Base-by-base conservation (phyloP, 192 early-diverging fungal genomes). In the Pilaira anomala region DNA sequence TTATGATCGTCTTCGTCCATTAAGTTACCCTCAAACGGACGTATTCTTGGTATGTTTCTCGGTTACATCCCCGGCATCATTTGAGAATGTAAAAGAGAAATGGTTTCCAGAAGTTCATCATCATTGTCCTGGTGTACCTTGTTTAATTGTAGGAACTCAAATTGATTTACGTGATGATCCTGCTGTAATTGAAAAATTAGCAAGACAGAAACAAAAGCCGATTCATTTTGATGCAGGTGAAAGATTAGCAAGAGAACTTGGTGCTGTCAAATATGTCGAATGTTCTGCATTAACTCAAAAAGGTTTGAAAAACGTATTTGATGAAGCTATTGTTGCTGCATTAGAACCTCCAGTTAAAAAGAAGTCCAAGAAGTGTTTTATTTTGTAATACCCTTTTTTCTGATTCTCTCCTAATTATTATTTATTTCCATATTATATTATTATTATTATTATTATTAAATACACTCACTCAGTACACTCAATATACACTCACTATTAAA, bases 81-180 rank as follows among this genome's bases (percentile, higher is more conserved):
- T 93, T 73, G 92, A 95, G 69, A 97, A 97, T 82, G 93, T 95
- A 9, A 88, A 90, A 65, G 92, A 95, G 72, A 97, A 97, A 72
- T 97, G 93, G 95, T 86, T 95, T 72, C 93, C 93, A 14, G 95
- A 97, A 80, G 92, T 96, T 41, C 90, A 90, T 60, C 95, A 97
- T 68, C 93, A 96, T 75, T 96, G 93, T 80, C 95, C 95, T 8
- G 93, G 92, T 48, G 93, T 97, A 24, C 92, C 95, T 49, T 96
- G 92, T 71, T 73, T 97, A 71, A 88, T 97, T 78, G 95, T 97
- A 25, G 95, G 95, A 24, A 95, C 95, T 1, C 79, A 85, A 40
- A 79, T 94, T 48, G 95, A 97, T 90, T 81, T 93, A 73, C 84
- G 93, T 26, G 90, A 93, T 57, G 93, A 95, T 76, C 70, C 82